Evolutionary conservation across 1,284 basidiomycete species (phyloP).

Genomic region (Ganoderma multipileum): DNA sequence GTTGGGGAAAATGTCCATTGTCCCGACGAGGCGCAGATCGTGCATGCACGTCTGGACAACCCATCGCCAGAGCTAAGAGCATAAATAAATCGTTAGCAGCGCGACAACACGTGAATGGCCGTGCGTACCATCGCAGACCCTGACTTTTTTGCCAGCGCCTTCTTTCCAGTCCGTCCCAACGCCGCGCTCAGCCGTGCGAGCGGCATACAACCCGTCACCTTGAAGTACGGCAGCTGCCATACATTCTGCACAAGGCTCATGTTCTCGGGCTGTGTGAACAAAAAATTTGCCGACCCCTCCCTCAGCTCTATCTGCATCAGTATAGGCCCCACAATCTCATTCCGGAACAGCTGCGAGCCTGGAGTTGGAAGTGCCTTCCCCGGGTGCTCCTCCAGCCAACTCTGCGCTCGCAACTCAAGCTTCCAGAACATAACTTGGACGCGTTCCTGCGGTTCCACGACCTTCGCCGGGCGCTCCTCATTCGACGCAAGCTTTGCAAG

Average conservation of each 20-base stretch:
- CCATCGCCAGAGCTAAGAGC: neutral
- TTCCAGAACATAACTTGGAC: too few relatives aligned
- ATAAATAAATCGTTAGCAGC: neutral
- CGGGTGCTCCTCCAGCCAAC: neutral
- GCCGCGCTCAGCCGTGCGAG: neutral
- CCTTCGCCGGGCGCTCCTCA: too few relatives aligned
- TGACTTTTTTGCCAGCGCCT: neutral
- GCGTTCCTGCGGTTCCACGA: too few relatives aligned
- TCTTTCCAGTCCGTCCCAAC: neutral
- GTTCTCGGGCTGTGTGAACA: neutral
- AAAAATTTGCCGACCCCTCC: neutral
- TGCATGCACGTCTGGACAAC: too few relatives aligned
- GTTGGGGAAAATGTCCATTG: too few relatives aligned
- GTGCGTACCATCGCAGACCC: neutral
- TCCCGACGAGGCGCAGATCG: too few relatives aligned
- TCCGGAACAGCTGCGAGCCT: neutral
- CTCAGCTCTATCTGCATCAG: neutral
- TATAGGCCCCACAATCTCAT: neutral
- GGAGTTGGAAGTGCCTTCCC: neutral
- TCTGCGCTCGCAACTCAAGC: too few relatives aligned
- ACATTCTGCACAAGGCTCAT: neutral
- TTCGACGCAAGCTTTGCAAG: too few relatives aligned
- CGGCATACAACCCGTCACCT: neutral
- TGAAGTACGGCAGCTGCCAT: neutral
- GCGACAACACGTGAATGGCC: too few relatives aligned